Conservation (phyloP, 2,329 filamentous ascomycete species). For the Aspergillus ustus region DNA sequence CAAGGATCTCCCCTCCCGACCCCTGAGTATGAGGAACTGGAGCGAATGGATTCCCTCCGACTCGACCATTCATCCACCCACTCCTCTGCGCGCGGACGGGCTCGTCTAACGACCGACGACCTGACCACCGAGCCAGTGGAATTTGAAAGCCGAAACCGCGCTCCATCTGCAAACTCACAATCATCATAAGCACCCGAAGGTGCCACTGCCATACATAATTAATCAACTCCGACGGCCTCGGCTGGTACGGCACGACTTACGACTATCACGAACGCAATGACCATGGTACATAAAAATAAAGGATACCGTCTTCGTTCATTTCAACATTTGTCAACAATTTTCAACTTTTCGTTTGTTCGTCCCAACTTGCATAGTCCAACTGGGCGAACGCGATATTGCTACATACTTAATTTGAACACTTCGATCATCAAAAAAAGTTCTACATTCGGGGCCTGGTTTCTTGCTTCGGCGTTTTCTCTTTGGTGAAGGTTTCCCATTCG, state of each 20-base stretch:
- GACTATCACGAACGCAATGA: slow-evolving; percentile 23
- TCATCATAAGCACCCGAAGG: slow-evolving; percentile 11
- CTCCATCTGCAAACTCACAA: slow-evolving; percentile 21
- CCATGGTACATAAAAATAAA: neutral
- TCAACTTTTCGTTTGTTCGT: slow-evolving; percentile 7
- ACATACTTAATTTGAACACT: neutral
- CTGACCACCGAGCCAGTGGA: slow-evolving; percentile 26
- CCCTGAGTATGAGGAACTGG: slow-evolving; percentile 53
- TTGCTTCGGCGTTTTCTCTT: neutral
- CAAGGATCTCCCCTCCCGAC: slow-evolving; percentile 46
- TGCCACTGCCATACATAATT: neutral
- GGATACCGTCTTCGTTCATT: slow-evolving; percentile 8
- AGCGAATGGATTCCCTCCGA: slow-evolving; percentile 46
- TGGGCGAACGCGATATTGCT: neutral
- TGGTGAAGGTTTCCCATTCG: neutral
- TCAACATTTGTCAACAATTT: neutral
- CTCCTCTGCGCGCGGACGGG: slow-evolving; percentile 34
- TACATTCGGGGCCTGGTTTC: neutral
- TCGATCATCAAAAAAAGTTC: slow-evolving; percentile 1
- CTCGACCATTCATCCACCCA: slow-evolving; percentile 38
- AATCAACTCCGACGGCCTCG: neutral
- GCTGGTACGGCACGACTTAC: slow-evolving; percentile 17
- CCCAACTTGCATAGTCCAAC: neutral
- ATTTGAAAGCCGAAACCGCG: slow-evolving; percentile 18
- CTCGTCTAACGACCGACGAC: slow-evolving; percentile 40